These are phyloP conservation scores for Myriosclerotinia curreyana DNA, from an alignment of 2,329 filamentous ascomycete genomes.

Conservation along the genomic window DNA sequence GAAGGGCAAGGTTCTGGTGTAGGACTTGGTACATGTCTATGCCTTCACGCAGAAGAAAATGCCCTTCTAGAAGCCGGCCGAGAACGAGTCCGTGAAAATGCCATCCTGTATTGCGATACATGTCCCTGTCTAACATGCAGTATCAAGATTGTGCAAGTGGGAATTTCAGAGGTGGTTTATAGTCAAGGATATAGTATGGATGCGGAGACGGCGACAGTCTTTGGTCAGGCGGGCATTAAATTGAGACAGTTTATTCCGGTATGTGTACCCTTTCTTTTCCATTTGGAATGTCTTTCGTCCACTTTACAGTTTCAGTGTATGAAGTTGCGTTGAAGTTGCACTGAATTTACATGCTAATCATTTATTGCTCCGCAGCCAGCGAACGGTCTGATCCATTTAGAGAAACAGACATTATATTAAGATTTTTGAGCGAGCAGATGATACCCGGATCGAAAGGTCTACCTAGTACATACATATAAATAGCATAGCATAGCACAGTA, in stretches of 20 bases:
- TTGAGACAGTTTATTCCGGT: slow-evolving; percentile 86
- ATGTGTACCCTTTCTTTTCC: slow-evolving; percentile 41
- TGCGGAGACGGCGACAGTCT: slow-evolving; percentile 73
- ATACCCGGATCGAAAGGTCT: neutral
- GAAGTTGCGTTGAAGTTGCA: no score
- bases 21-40: slow-evolving; percentile 81
- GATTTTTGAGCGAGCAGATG: slow-evolving; percentile 1
- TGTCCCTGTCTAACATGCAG: slow-evolving; percentile 97
- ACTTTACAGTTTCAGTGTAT: no score
- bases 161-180: slow-evolving; percentile 93
- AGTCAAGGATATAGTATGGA: slow-evolving; percentile 96
- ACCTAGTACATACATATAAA: neutral
- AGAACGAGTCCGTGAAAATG: slow-evolving; percentile 78
- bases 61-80: slow-evolving; percentile 90
- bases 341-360: slow-evolving; percentile 23
- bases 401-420: slow-evolving; percentile 41
- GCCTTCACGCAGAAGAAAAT: slow-evolving; percentile 98
- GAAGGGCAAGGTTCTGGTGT: slow-evolving; percentile 65
- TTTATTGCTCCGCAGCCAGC: slow-evolving; percentile 48
- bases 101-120: slow-evolving; percentile 89
- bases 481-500: neutral
- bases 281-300: slow-evolving; percentile 12
- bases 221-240: slow-evolving; percentile 77
- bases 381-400: slow-evolving; percentile 62
- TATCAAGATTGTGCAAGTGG: slow-evolving; percentile 97